These are phyloP conservation scores for Suillus lakei DNA, from an alignment of 768 basidiomycete species.

Conservation along the genomic window DNA sequence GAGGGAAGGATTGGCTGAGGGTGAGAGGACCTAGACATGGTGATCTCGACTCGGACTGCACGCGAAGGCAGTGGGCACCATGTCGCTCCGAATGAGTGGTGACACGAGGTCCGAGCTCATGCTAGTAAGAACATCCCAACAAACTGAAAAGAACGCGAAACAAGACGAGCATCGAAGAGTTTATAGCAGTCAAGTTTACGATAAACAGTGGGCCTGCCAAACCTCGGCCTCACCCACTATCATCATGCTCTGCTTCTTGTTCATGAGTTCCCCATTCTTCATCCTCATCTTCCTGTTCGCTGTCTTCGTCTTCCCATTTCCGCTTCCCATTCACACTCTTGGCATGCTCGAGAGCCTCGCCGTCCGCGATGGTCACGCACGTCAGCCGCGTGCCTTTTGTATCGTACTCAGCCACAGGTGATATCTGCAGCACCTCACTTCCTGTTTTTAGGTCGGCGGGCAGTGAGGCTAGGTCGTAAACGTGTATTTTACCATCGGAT, in stretches of 20 bases:
- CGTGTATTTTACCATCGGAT: constrained; percentile 84
- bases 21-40: neutral
- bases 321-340: constrained; percentile 37
- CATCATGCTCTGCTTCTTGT: constrained; percentile 25
- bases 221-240: constrained; percentile 28
- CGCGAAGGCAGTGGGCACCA: neutral
- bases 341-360: constrained; percentile 31
- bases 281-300: constrained; percentile 38
- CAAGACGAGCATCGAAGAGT: neutral
- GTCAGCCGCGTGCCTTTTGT: constrained; percentile 87
- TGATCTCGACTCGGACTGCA: neutral
- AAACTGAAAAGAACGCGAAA: neutral
- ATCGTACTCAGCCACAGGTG: constrained; percentile 72
- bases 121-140: neutral
- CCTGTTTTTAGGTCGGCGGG: constrained; percentile 32
- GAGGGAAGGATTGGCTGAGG: neutral
- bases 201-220: constrained; percentile 1
- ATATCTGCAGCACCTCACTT: constrained; percentile 40
- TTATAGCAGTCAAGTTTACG: neutral
- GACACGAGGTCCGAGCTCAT: neutral
- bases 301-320: constrained; percentile 41
- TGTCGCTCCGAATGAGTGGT: neutral
- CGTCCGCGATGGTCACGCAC: constrained; percentile 66
- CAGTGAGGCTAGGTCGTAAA: constrained; percentile 71
- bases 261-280: constrained; percentile 32